Evolutionary conservation across 2,329 filamentous ascomycete genomes (phyloP), one percentile per base, ranked within the genome.

Genomic region (Fusarium musae): DNA sequence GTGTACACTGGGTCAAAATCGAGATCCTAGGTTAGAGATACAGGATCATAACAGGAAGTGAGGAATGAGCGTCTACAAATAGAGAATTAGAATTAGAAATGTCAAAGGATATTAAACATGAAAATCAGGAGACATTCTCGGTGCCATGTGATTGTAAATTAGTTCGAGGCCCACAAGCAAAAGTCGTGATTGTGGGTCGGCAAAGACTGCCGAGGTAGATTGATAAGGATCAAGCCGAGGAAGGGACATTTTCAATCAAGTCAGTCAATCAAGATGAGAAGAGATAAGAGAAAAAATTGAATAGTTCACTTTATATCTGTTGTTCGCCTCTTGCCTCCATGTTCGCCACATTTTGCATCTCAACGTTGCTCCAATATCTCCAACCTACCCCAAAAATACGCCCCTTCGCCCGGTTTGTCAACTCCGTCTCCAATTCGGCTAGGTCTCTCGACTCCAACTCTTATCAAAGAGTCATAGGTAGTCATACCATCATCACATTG

Each of bases 61-160:
- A 37, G 12, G 4, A 26, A 26, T 13, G 32, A 26, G 1, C 7
- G 23, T 5, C 13, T 53, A 21, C 2, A 39, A 37, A 37, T 7
- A 12, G 34, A 37, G 12, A 52, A 12, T 2, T 6, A 16, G 12
- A 52, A n/a, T 23, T 23, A 23, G 30, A 30, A 30, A 12, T 40
- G 34, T 6, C 23, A 54, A 28, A 28, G 23, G 23, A 40, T 40
- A 54, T 54, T 54, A 54, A 28, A 9, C 23, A 37, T 10, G n/a
- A 40, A 53, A 28, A 39, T 54, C 50, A 40, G 50, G 50, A 40
- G 32, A 54, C 32, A 17, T 39, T 54, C 34, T 54, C 50, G 50
- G 50, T 28, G 50, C 50, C 50, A 54, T 54, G 50, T 54, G 50
- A 54, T 54, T 54, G 23, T 40, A 40, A 54, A 54, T 54, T 54